Evolutionary conservation across 2,329 filamentous ascomycete species (phyloP).

Genomic region (Sarocladium kiliense): DNA sequence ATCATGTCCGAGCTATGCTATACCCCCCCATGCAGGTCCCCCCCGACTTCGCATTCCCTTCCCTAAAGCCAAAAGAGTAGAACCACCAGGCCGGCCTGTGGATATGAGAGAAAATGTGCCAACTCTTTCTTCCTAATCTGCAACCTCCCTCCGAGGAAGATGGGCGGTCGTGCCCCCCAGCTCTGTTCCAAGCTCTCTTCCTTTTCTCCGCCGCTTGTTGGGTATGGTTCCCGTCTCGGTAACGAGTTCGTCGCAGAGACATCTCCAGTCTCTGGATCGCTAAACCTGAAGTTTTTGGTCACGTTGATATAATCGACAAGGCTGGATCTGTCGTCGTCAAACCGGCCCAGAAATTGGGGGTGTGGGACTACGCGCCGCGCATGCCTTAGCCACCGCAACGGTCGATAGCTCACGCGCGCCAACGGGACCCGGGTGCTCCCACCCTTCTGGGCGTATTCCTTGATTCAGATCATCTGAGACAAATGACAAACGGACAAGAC

Average conservation of each 20-base stretch:
- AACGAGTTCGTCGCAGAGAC: neutral
- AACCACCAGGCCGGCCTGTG: slow-evolving; percentile 8
- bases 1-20: slow-evolving; percentile 7
- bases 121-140: slow-evolving; percentile 1
- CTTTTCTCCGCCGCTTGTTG: neutral
- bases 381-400: slow-evolving; percentile 3
- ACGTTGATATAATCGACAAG: neutral
- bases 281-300: neutral
- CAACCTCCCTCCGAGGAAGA: neutral
- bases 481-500: neutral
- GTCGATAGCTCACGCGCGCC: neutral
- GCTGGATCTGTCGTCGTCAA: slow-evolving; percentile 4
- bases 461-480: slow-evolving; percentile 7
- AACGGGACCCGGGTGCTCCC: neutral
- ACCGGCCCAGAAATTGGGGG: neutral
- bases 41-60: neutral
- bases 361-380: neutral
- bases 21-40: slow-evolving; percentile 2
- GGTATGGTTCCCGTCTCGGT: neutral
- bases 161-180: neutral
- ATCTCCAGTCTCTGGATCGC: neutral
- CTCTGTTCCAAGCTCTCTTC: neutral
- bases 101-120: neutral
- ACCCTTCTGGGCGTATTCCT: neutral
- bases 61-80: neutral